Evolutionary conservation across 352 stramenopile species (phyloP), one percentile per base, ranked within the genome.

Genomic region (Pythium apleroticum): DNA sequence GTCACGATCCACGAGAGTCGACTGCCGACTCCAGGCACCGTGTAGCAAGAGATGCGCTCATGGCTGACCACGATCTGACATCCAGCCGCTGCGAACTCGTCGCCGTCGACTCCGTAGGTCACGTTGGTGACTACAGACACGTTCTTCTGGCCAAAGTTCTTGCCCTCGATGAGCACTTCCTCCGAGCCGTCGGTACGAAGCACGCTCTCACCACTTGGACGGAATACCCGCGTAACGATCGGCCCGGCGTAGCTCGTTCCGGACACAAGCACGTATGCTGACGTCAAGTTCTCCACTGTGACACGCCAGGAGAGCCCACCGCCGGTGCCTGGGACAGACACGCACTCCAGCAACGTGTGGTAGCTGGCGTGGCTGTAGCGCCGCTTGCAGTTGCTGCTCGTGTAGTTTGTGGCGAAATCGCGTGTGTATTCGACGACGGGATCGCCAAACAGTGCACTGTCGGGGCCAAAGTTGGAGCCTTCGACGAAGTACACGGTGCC

Each of bases 1-100:
- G 77, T 83, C 0, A 89, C 74, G n/a, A 86, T 76, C 77, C 80
- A 89, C 22, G 70, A 65, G 2, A 89, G 63, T 0, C 74, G 76
- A 60, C 66, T 81, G 0, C 80, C 80, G 0, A 89, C 80, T 11
- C 80, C 80, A 60, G 80, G 62, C 0, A 68, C 68, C 3, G 80
- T 89, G 11, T 60, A 70, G 37, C 80, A 89, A 0, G 73, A 0
- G 20, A 89, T 84, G 12, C 76, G 75, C 52, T 89, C 80, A 58
- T 89, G 71, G 22, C 69, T 71, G 2, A 87, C 71, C 5, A 85
- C 71, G 33, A 89, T 82, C 0, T 60, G 49, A 45, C 80, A 89
- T 10, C 72, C 46, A 0, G 10, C 53, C 0, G 80, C 77, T 0
- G 33, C 57, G 22, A 87, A 84, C 37, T 89, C 80, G 24, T 75